Evolutionary conservation across 176 grass and related monocot species (phyloP).

Genomic region (Leersia perrieri): DNA sequence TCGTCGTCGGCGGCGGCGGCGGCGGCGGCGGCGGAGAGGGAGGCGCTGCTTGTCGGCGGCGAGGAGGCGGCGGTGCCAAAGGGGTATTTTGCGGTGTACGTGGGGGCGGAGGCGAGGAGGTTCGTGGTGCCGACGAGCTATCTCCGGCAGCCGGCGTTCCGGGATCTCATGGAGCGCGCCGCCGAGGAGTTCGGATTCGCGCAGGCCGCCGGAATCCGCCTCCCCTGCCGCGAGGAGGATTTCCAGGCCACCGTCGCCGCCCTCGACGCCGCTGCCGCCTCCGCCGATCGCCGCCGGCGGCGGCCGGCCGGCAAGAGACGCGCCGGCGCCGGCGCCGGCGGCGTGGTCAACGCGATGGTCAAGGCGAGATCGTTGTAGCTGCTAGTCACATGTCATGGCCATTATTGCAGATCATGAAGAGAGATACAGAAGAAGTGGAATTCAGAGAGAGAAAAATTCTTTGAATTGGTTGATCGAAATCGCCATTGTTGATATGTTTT

Average conservation of each 20-base stretch:
- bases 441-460: background rate
- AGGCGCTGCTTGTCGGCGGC: background rate
- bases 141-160: constrained; percentile 45
- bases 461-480: background rate
- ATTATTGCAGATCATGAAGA: background rate
- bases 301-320: background rate
- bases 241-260: constrained; percentile 36
- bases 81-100: constrained; percentile 66
- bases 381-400: background rate
- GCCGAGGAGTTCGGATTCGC: constrained; percentile 74
- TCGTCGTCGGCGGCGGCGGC: too few species aligned
- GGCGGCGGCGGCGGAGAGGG: background rate
- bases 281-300: background rate
- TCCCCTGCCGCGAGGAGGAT: constrained; percentile 55
- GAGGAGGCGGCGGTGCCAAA: constrained; percentile 33
- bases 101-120: constrained; percentile 43
- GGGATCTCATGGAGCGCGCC: constrained; percentile 52
- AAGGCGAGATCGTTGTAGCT: background rate
- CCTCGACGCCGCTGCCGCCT: constrained; percentile 13
- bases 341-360: background rate
- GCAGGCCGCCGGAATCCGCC: constrained; percentile 41
- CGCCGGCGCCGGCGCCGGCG: background rate
- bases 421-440: background rate
- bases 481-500: background rate
- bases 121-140: constrained; percentile 61